phyloP scores from a whole-genome alignment of 106 monocot species.

The Gastrodia elata region DNA sequence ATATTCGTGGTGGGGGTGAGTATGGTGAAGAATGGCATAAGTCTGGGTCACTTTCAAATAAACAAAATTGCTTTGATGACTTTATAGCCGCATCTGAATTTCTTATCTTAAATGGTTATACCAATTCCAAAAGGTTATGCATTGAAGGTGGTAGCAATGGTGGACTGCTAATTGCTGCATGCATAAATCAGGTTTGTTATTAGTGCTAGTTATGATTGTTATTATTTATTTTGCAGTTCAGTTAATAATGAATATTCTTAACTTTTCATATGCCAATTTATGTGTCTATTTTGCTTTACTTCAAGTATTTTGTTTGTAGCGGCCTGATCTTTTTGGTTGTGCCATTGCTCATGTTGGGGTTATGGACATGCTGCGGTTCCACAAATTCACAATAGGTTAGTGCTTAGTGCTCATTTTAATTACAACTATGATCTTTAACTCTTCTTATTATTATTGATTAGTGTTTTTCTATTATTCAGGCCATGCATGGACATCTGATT shows the following conservation, averaged over 20 bases:
- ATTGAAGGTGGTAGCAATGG: constrained; percentile 99
- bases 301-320: constrained; percentile 31
- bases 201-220: neutral
- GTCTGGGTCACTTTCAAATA: constrained; percentile 72
- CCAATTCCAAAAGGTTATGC: constrained; percentile 51
- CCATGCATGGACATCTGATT: constrained; percentile 89
- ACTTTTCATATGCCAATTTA: neutral
- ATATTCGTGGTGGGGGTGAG: constrained; percentile 97
- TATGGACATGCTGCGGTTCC: constrained; percentile 98
- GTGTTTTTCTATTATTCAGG: constrained; percentile 25
- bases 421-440: neutral
- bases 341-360: constrained; percentile 96
- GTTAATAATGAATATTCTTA: neutral
- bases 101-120: constrained; percentile 64
- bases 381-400: constrained; percentile 88
- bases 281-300: neutral
- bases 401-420: neutral
- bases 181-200: constrained; percentile 68
- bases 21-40: constrained; percentile 99
- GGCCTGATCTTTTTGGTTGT: constrained; percentile 95
- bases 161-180: constrained; percentile 89
- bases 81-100: constrained; percentile 80
- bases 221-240: neutral
- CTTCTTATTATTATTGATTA: constrained; percentile 5
- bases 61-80: constrained; percentile 97